phyloP scores from a whole-genome alignment of 2,329 filamentous ascomycete genomes.

The Colletotrichum sp. region DNA sequence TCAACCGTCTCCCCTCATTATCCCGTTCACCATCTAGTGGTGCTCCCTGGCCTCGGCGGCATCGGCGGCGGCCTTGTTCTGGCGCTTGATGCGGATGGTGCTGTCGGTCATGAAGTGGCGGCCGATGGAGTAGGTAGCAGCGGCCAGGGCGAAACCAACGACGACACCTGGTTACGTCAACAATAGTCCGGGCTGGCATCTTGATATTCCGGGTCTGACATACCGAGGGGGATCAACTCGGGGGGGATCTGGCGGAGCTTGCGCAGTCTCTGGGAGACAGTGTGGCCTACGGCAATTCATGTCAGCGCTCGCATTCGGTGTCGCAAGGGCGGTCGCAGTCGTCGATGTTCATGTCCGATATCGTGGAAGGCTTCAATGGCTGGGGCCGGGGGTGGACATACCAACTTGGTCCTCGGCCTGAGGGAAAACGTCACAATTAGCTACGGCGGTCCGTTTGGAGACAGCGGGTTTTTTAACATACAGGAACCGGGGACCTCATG shows the following conservation, averaged over 20 bases:
- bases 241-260: slow-evolving; percentile 88
- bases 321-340: background rate
- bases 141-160: slow-evolving; percentile 81
- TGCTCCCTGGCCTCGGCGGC: slow-evolving; percentile 35
- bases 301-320: slow-evolving; percentile 8
- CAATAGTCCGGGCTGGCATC: background rate
- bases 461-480: slow-evolving; percentile 50
- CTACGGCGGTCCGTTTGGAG: slow-evolving; percentile 11
- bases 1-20: slow-evolving; percentile 9
- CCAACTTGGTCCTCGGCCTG: slow-evolving; percentile 72
- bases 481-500: slow-evolving; percentile 75
- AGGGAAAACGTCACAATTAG: slow-evolving; percentile 37
- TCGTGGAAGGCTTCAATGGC: slow-evolving; percentile 13
- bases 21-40: slow-evolving; percentile 32
- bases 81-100: slow-evolving; percentile 85
- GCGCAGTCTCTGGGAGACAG: slow-evolving; percentile 93
- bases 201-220: slow-evolving; percentile 37
- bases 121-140: slow-evolving; percentile 80
- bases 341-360: background rate
- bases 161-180: slow-evolving; percentile 70
- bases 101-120: slow-evolving; percentile 90
- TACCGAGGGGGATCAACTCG: slow-evolving; percentile 95
- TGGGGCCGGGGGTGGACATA: slow-evolving; percentile 49
- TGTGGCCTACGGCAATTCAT: slow-evolving; percentile 73
- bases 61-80: slow-evolving; percentile 51